A percentile compares a stretch with the other conserved stretches of the same genome.
These are phyloP conservation scores for Flaveria robusta DNA, from an alignment of 129 eudicot genomes.

Conservation along the genomic window DNA sequence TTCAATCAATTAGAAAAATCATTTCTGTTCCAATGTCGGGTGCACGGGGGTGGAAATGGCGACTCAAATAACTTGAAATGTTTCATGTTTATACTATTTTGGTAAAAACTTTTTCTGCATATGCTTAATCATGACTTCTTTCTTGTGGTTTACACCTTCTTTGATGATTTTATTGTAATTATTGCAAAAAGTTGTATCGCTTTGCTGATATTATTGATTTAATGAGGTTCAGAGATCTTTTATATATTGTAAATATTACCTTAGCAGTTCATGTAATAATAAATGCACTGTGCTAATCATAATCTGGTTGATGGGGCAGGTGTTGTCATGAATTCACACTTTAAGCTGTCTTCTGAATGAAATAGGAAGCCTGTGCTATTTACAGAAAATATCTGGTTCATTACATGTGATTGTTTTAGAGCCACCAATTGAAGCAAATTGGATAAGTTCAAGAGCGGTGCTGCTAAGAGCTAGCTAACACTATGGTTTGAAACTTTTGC, in stretches of 20 bases:
- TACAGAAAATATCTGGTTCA: not conserved
- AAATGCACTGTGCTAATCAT: not conserved
- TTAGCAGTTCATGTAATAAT: not conserved
- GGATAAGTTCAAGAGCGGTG: not conserved
- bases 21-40: not conserved
- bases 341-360: not conserved
- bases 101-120: not conserved
- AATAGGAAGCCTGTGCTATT: not conserved
- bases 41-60: too few relatives aligned
- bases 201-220: not conserved
- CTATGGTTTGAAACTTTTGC: not conserved
- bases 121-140: not conserved
- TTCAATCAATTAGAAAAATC: not conserved
- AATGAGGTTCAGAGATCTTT: not conserved
- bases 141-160: not conserved
- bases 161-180: not conserved
- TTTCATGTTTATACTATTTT: constrained; percentile 6
- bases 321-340: not conserved
- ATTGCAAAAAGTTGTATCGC: not conserved
- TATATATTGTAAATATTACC: not conserved
- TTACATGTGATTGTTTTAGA: not conserved
- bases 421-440: not conserved
- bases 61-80: not conserved
- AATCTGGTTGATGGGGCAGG: not conserved
- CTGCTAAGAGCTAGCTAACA: not conserved